A percentile compares a stretch with the other conserved stretches of the same genome.
Evolutionary conservation across 768 basidiomycete genomes (phyloP).

Genomic region (Mycena olivaceomarginata): DNA sequence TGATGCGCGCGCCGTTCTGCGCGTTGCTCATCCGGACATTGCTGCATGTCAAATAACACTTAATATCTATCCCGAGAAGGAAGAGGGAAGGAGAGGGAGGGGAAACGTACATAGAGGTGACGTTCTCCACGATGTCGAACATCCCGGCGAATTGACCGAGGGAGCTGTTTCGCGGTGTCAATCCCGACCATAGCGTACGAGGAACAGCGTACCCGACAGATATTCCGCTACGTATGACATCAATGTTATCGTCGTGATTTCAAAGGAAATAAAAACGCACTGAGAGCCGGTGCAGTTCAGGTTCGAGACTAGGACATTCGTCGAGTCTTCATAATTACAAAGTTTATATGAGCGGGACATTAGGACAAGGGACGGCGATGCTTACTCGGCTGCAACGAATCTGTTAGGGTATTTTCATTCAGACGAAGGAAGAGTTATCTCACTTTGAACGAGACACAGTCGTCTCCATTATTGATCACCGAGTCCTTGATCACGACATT

Average conservation of each 20-base stretch:
- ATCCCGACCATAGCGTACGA: not conserved
- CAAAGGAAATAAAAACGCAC: conserved; percentile 54
- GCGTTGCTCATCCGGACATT: conserved; percentile 78
- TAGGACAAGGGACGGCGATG: not conserved
- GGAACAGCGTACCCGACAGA: conserved; percentile 51
- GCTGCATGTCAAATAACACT: conserved; percentile 48
- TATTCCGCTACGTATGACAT: conserved; percentile 58
- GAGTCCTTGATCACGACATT: conserved; percentile 68
- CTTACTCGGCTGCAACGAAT: conserved; percentile 40
- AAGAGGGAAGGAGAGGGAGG: not conserved
- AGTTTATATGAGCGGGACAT: not conserved
- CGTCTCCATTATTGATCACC: conserved; percentile 63
- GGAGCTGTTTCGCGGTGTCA: conserved; percentile 59
- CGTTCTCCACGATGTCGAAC: conserved; percentile 79
- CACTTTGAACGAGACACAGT: conserved; percentile 78
- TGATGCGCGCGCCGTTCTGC: conserved; percentile 81
- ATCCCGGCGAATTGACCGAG: conserved; percentile 72
- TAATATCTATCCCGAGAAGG: not conserved
- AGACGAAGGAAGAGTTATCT: conserved; percentile 51
- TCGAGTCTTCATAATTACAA: conserved; percentile 57
- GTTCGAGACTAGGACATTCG: conserved; percentile 74
- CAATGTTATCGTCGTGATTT: not conserved
- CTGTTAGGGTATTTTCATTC: not conserved
- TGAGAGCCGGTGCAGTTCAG: conserved; percentile 77
- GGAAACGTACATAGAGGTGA: conserved; percentile 66